phyloP scores from a whole-genome alignment of 495 filamentous ascomycete species.

The Aspergillus avenaceus region DNA sequence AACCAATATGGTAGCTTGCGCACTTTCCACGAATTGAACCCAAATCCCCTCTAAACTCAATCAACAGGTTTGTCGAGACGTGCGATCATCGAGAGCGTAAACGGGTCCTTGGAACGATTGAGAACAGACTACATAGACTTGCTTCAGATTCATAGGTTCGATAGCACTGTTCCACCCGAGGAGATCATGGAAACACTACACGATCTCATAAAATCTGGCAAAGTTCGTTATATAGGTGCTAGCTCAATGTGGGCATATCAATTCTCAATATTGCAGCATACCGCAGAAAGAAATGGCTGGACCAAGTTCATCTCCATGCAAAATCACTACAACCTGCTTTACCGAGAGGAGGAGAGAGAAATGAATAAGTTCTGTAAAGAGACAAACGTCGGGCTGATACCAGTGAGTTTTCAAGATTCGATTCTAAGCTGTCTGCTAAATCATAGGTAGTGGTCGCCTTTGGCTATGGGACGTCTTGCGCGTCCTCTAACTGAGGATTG shows the following conservation, averaged over 20 bases:
- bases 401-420: too few relatives aligned
- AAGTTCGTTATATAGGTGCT: constrained; percentile 67
- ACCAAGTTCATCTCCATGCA: constrained; percentile 76
- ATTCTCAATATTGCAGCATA: constrained; percentile 60
- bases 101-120: constrained; percentile 60
- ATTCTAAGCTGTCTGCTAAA: too few relatives aligned
- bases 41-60: too few relatives aligned
- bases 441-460: too few relatives aligned
- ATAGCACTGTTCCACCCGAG: constrained; percentile 49
- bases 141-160: constrained; percentile 65
- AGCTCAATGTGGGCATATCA: constrained; percentile 64
- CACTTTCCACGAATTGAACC: neutral
- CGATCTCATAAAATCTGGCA: constrained; percentile 61
- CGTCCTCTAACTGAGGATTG: too few relatives aligned
- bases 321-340: constrained; percentile 67
- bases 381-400: too few relatives aligned
- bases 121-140: constrained; percentile 67
- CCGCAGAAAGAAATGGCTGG: constrained; percentile 61
- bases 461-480: too few relatives aligned
- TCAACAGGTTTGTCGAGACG: constrained; percentile 31
- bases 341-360: constrained; percentile 23
- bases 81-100: constrained; percentile 68
- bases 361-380: neutral
- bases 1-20: constrained; percentile 53
- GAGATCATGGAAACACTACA: constrained; percentile 74